A percentile compares a stretch with the other conserved stretches of the same genome.
These are phyloP conservation scores for Amanita fuliginea DNA, from an alignment of 768 basidiomycete species.

Conservation along the genomic window DNA sequence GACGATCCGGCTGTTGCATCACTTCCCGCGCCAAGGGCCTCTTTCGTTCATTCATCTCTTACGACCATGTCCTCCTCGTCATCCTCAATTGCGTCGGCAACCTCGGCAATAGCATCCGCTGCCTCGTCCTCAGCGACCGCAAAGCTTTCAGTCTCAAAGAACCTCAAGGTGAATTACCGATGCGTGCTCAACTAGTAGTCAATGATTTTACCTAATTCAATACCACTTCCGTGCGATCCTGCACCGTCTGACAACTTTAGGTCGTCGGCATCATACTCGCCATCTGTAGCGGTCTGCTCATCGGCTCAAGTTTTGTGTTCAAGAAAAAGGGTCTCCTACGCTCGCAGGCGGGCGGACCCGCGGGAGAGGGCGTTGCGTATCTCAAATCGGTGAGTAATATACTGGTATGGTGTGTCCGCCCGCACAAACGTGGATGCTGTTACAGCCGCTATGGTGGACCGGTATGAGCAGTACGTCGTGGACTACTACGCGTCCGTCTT, in stretches of 20 bases:
- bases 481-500: not conserved
- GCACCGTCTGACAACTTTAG: too few relatives aligned
- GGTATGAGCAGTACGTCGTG: conserved; percentile 70
- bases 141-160: conserved; percentile 26
- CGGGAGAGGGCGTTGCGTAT: conserved; percentile 87
- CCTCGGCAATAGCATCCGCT: conserved; percentile 22
- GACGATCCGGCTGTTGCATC: not conserved
- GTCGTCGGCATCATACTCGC: conserved; percentile 73
- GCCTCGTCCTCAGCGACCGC: conserved; percentile 26
- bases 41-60: not conserved
- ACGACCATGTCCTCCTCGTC: conserved; percentile 18
- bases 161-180: conserved; percentile 43
- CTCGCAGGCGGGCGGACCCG: conserved; percentile 68
- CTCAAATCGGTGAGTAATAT: conserved; percentile 70
- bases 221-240: not conserved
- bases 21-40: too few relatives aligned
- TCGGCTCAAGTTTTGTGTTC: conserved; percentile 90
- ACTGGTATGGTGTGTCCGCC: not conserved
- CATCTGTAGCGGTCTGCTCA: conserved; percentile 71
- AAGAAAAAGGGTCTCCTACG: conserved; percentile 92
- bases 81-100: conserved; percentile 21
- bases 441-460: conserved; percentile 81
- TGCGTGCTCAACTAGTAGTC: too few relatives aligned
- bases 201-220: not conserved
- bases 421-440: not conserved